A percentile compares a stretch with the other conserved stretches of the same genome.
Conservation (phyloP, 2,329 filamentous ascomycete species). For the Aspergillus sp. region DNA sequence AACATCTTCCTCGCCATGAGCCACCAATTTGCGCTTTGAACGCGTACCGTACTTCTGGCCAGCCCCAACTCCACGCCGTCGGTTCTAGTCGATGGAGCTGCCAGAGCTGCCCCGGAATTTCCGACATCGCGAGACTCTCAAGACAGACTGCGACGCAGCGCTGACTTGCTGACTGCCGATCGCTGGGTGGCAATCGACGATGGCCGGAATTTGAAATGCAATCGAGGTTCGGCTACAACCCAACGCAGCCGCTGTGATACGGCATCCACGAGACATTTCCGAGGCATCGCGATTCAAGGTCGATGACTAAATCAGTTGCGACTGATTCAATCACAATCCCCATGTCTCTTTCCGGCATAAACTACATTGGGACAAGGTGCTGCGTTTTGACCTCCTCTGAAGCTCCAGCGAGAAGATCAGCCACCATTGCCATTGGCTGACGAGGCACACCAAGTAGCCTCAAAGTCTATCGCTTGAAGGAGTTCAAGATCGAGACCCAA, state of each 20-base stretch:
- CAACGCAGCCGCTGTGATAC: neutral
- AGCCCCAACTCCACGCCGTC: neutral
- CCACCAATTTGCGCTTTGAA: neutral
- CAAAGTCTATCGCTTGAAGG: conserved; percentile 5
- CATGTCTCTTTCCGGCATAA: neutral
- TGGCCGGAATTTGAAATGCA: neutral
- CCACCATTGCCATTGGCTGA: conserved; percentile 7
- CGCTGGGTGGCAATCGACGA: neutral
- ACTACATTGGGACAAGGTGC: neutral
- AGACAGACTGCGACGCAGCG: too few relatives aligned
- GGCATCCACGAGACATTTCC: neutral
- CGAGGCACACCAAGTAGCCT: neutral
- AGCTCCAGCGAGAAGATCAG: neutral
- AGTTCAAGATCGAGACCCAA: neutral
- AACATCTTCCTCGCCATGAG: neutral
- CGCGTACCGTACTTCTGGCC: neutral
- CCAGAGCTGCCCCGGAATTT: neutral
- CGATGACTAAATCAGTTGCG: neutral
- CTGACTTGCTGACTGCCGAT: neutral
- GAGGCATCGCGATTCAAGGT: neutral
- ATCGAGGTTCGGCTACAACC: neutral
- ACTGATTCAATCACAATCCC: neutral
- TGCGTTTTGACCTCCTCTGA: neutral
- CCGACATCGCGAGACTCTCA: neutral
- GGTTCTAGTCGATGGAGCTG: neutral